A percentile compares a stretch with the other conserved stretches of the same genome.
These are phyloP conservation scores for Apiospora arundinis DNA, from an alignment of 2,329 filamentous ascomycete species.

Conservation along the genomic window DNA sequence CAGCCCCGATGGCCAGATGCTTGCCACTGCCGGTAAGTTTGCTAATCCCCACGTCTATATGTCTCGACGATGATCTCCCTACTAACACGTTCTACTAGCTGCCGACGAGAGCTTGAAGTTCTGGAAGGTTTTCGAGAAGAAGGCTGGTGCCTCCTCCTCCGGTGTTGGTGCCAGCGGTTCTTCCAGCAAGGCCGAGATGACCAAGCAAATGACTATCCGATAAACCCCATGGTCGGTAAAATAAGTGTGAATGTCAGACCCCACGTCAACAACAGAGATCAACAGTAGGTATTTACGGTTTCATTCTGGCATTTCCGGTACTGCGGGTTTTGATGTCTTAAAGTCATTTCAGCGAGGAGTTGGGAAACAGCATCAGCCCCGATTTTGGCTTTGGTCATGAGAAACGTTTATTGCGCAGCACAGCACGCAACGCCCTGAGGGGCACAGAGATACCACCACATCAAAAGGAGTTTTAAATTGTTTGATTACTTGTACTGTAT, in stretches of 20 bases:
- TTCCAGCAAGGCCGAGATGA: slow-evolving; percentile 81
- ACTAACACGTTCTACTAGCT: slow-evolving; percentile 55
- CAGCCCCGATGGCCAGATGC: slow-evolving; percentile 96
- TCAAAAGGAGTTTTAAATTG: slow-evolving; percentile 1
- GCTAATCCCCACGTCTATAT: not conserved
- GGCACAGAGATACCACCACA: slow-evolving; percentile 7
- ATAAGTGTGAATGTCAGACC: slow-evolving; percentile 21
- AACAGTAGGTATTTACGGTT: slow-evolving; percentile 27
- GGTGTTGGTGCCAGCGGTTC: slow-evolving; percentile 68
- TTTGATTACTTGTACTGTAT: slow-evolving; percentile 8
- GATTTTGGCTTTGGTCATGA: slow-evolving; percentile 20
- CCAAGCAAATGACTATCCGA: slow-evolving; percentile 95
- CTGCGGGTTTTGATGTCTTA: slow-evolving; percentile 23
- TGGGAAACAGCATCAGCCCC: slow-evolving; percentile 17
- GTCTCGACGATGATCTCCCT: not conserved
- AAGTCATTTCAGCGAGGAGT: slow-evolving; percentile 26
- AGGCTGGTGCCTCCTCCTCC: slow-evolving; percentile 74
- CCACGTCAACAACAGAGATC: slow-evolving; percentile 25
- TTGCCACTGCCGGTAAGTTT: slow-evolving; percentile 82
- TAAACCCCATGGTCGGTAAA: slow-evolving; percentile 45
- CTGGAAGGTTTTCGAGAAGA: slow-evolving; percentile 99
- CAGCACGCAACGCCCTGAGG: slow-evolving; percentile 5
- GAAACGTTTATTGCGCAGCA: slow-evolving; percentile 18
- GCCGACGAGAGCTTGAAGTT: slow-evolving; percentile 98
- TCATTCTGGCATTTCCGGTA: slow-evolving; percentile 28